A percentile compares a stretch with the other conserved stretches of the same genome.
Conservation (phyloP, 768 basidiomycete genomes). For the Tulasnella sp. region DNA sequence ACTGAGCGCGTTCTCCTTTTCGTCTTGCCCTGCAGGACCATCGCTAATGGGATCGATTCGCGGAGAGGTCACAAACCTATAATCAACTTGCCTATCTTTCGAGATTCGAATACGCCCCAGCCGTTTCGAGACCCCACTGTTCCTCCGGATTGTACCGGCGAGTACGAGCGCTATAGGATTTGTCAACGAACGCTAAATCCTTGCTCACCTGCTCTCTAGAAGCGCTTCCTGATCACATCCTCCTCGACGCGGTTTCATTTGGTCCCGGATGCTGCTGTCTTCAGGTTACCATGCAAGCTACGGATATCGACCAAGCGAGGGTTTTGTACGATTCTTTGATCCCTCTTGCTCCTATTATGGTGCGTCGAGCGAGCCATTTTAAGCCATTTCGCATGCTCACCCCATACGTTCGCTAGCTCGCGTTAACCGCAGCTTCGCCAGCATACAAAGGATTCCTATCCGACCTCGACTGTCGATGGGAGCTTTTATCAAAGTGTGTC, state of each 20-base stretch:
- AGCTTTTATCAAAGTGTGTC: conserved; percentile 92
- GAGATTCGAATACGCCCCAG: conserved; percentile 76
- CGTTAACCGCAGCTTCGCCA: conserved; percentile 88
- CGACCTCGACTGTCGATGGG: conserved; percentile 97
- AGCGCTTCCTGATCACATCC: conserved; percentile 82
- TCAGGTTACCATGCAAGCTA: conserved; percentile 94
- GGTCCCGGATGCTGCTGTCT: conserved; percentile 98
- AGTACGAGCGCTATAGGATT: neutral
- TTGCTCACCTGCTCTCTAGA: conserved; percentile 23
- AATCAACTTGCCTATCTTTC: conserved; percentile 87
- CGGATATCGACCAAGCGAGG: conserved; percentile 84
- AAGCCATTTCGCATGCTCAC: too few relatives aligned
- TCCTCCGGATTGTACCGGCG: conserved; percentile 75
- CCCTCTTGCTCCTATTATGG: conserved; percentile 91
- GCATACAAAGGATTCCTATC: conserved; percentile 89
- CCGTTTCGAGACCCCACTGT: conserved; percentile 88
- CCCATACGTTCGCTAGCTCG: conserved; percentile 51
- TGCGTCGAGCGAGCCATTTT: conserved; percentile 32
- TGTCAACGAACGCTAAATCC: neutral
- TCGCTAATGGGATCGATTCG: conserved; percentile 90
- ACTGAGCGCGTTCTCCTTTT: neutral
- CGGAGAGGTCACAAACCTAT: conserved; percentile 88
- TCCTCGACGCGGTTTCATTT: conserved; percentile 98
- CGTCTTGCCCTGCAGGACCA: conserved; percentile 48
- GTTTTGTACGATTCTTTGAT: conserved; percentile 90